These are phyloP conservation scores for Podila horticola DNA, from an alignment of 192 early-diverging fungal genomes.

Conservation along the genomic window DNA sequence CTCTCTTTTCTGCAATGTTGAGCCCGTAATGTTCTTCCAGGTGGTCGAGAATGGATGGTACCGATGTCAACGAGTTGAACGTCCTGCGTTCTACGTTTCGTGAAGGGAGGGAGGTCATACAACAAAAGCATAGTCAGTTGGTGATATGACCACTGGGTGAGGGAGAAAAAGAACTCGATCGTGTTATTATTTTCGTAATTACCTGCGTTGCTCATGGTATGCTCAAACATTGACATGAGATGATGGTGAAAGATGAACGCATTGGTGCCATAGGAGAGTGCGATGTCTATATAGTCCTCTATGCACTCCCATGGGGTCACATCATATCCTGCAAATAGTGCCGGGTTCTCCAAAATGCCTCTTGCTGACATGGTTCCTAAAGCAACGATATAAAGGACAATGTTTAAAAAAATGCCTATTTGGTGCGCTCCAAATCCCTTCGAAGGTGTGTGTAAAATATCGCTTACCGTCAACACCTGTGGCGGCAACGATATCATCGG, in stretches of 20 bases:
- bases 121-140: not conserved
- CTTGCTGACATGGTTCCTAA: slow-evolving; percentile 89
- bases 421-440: not conserved
- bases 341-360: slow-evolving; percentile 93
- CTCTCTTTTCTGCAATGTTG: slow-evolving; percentile 25
- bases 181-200: not conserved
- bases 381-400: not conserved
- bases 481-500: slow-evolving; percentile 73
- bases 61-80: slow-evolving; percentile 87
- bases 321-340: slow-evolving; percentile 86
- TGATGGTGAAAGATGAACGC: slow-evolving; percentile 94
- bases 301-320: slow-evolving; percentile 85
- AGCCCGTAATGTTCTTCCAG: slow-evolving; percentile 67
- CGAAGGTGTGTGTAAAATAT: not conserved
- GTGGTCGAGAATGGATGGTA: slow-evolving; percentile 84
- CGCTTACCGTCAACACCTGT: slow-evolving; percentile 81
- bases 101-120: too few species aligned
- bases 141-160: not conserved
- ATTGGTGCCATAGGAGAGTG: slow-evolving; percentile 84
- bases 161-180: too few species aligned
- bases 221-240: slow-evolving; percentile 95
- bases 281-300: slow-evolving; percentile 75
- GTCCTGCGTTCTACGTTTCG: slow-evolving; percentile 72
- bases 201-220: slow-evolving; percentile 75
- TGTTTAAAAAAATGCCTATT: slow-evolving; percentile 2